Conservation (phyloP, 1,284 basidiomycete genomes). For the Apiotrichum mycotoxinovorans region DNA sequence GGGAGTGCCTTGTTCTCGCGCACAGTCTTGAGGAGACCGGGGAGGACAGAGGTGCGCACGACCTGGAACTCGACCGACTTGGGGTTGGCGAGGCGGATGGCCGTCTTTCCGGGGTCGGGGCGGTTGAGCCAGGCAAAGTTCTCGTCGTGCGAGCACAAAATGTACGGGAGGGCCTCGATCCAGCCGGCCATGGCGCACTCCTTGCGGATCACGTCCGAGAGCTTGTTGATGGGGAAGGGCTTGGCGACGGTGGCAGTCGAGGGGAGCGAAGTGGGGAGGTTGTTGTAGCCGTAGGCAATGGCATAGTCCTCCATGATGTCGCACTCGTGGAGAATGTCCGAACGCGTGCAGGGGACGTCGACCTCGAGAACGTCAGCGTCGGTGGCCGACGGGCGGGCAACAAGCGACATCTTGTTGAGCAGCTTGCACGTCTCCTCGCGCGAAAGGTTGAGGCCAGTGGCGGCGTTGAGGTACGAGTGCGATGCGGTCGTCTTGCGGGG, state of each 20-base stretch:
- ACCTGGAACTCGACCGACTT: constrained; percentile 98
- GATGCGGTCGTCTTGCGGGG: constrained; percentile 70
- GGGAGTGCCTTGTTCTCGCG: constrained; percentile 94
- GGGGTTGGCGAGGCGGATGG: constrained; percentile 90
- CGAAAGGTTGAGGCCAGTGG: constrained; percentile 74
- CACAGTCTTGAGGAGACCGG: constrained; percentile 92
- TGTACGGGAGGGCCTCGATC: constrained; percentile 91
- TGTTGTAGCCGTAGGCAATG: constrained; percentile 97
- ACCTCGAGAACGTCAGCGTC: constrained; percentile 64
- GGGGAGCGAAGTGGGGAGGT: constrained; percentile 86
- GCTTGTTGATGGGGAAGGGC: constrained; percentile 82
- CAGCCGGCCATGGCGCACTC: constrained; percentile 95
- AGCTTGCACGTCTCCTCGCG: constrained; percentile 41
- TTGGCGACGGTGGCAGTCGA: constrained; percentile 93
- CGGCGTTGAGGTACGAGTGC: constrained; percentile 90
- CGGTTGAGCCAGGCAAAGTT: constrained; percentile 93
- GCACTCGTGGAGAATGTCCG: constrained; percentile 96
- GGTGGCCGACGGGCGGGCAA: constrained; percentile 54
- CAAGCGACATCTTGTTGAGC: constrained; percentile 45
- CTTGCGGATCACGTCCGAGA: constrained; percentile 79
- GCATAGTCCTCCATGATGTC: constrained; percentile 98
- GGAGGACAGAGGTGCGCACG: constrained; percentile 89
- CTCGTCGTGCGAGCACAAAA: constrained; percentile 97
- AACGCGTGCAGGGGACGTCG: constrained; percentile 80
- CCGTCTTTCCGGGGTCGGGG: constrained; percentile 71